phyloP scores from a whole-genome alignment of 176 grass and related monocot species.

The Olyra latifolia region DNA sequence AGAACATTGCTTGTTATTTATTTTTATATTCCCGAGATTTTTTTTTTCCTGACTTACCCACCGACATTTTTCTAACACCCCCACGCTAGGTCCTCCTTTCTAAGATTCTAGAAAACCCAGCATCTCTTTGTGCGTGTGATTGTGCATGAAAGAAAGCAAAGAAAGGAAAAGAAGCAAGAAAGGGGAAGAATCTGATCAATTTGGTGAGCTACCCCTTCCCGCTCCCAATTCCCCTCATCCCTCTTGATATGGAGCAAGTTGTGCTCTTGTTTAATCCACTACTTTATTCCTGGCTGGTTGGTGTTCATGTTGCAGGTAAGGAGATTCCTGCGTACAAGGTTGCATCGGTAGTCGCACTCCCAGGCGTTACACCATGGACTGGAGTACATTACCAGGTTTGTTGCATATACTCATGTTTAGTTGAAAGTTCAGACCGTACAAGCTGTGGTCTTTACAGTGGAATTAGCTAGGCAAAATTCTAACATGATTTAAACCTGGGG shows the following conservation, averaged over 20 bases:
- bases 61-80: constrained; percentile 36
- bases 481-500: neutral
- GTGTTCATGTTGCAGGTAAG: neutral
- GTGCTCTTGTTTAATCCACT: constrained; percentile 36
- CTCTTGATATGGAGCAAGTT: constrained; percentile 36
- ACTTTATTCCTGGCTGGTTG: constrained; percentile 34
- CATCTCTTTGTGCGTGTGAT: constrained; percentile 47
- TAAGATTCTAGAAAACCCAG: constrained; percentile 51
- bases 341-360: constrained; percentile 24
- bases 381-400: neutral
- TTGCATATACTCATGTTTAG: neutral
- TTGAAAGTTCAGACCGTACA: neutral
- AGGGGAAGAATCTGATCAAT: constrained; percentile 45
- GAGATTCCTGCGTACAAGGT: neutral
- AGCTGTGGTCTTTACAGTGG: neutral
- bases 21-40: neutral
- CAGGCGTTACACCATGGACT: neutral
- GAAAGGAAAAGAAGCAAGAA: constrained; percentile 39
- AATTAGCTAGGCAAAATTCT: neutral
- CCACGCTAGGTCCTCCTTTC: constrained; percentile 32
- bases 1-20: neutral
- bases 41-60: neutral
- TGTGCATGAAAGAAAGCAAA: constrained; percentile 42
- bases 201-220: constrained; percentile 57
- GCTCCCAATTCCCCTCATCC: neutral